Evolutionary conservation across 2,329 filamentous ascomycete species (phyloP).

Genomic region (Ophiostoma novo-ulmi): DNA sequence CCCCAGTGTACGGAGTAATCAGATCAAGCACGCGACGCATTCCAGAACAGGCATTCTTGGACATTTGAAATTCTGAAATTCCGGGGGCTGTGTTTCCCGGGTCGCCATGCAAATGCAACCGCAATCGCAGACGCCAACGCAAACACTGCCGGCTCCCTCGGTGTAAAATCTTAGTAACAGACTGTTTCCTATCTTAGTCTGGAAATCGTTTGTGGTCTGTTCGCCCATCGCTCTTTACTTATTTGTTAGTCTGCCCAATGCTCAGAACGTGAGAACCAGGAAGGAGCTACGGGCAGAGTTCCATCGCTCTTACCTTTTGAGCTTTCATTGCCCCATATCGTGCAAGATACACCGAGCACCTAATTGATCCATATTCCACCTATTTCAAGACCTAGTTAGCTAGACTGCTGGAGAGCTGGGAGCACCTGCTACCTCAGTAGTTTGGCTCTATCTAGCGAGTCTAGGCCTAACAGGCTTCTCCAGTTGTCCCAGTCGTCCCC

Average conservation of each 20-base stretch:
- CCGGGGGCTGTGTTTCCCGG: background rate
- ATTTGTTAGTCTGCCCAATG: background rate
- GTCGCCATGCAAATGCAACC: no score
- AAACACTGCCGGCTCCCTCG: conserved; percentile 11
- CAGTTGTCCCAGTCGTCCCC: background rate
- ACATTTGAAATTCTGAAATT: background rate
- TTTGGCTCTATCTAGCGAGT: no score
- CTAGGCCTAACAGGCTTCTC: no score
- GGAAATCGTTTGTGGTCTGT: background rate
- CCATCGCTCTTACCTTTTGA: conserved; percentile 16
- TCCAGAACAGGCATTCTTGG: background rate
- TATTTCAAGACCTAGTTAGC: background rate
- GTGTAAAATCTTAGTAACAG: background rate
- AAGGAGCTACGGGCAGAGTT: conserved; percentile 19
- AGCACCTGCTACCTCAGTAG: no score
- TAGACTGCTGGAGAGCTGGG: no score
- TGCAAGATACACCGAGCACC: background rate
- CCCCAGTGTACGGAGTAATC: background rate
- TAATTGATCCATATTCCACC: background rate
- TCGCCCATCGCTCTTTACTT: conserved; percentile 3
- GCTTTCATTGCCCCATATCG: background rate
- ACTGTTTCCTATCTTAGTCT: background rate
- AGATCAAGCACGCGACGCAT: conserved; percentile 14
- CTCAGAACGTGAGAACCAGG: background rate
- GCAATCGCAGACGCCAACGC: background rate